Evolutionary conservation across 176 grass and related monocot species (phyloP), one percentile per base, ranked within the genome.

Genomic region (Metroxylon sagu): DNA sequence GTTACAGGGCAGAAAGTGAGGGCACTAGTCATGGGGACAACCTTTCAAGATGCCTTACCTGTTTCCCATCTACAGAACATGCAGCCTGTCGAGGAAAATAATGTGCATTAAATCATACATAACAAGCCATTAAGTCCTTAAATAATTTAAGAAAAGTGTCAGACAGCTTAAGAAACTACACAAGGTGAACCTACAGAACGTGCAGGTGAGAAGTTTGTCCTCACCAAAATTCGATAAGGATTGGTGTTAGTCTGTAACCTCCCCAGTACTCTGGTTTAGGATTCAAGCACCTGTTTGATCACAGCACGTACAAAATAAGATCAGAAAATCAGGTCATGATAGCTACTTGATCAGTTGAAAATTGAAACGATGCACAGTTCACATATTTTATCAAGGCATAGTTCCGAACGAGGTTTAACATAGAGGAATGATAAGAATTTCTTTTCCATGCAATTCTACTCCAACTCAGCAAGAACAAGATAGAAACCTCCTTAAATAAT

Each of bases 211-310:
- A 91, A 25, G 77, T 72, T 64, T 97, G 93, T 21, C 93, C 81
- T 88, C 92, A 84, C 93, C 93, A 97, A 50, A 91, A 97, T 64
- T 97, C 87, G 67, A 88, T 85, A 69, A 59, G 68, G 14, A 16
- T 73, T 70, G 87, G 84, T 67, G 62, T 97, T 73, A 91, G 80
- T 80, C 76, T 85, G 66, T 91, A 97, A 54, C 87, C 84, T 62
- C 81, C 78, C 81, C 87, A 92, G 61, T 76, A 88, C 61, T 88
- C 84, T 26, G 93, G 87, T 25, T 88, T 88, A 1, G 87, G 87
- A 59, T 91, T 88, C 63, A 82, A 56, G 10, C 63, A 79, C 55
- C 93, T 88, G 84, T 54, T 79, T 25, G 31, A 70, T 68, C 27
- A 78, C 50, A 64, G 8, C 19, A 67, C n/a, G 71, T 25, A 82